phyloP scores from a whole-genome alignment of 768 basidiomycete genomes.

The Boletus subparvulus region DNA sequence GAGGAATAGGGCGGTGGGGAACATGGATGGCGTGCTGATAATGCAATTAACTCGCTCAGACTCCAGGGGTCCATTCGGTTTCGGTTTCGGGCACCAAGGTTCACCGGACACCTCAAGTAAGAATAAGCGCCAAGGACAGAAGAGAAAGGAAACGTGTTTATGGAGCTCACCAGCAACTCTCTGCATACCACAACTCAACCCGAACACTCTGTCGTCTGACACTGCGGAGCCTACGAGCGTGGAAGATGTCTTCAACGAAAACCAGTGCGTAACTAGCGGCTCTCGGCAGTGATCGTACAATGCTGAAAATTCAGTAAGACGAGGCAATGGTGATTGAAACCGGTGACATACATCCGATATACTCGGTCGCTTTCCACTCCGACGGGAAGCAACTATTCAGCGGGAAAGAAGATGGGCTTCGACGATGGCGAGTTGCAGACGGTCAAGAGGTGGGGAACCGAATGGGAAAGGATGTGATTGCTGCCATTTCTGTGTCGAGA shows the following conservation, averaged over 20 bases:
- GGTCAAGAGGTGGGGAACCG: neutral
- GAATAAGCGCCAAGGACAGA: neutral
- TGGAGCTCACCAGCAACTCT: neutral
- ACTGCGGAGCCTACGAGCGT: neutral
- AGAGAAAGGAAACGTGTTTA: neutral
- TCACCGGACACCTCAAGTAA: no score
- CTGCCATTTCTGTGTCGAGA: neutral
- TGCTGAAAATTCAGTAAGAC: neutral
- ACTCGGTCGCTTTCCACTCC: neutral
- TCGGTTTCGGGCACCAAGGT: no score
- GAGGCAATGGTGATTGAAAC: neutral
- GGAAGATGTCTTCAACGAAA: neutral
- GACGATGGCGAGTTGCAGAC: neutral
- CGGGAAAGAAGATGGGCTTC: neutral
- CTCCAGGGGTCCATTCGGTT: no score
- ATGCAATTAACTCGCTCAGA: no score
- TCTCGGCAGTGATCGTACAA: neutral
- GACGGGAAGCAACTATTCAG: neutral
- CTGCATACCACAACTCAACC: neutral
- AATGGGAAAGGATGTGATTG: accelerated
- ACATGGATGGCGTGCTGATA: no score
- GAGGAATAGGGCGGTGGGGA: no score
- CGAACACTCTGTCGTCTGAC: neutral
- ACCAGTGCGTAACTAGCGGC: neutral
- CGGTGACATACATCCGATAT: neutral